Evolutionary conservation across 257 asterid genomes (phyloP).

Genomic region (Dorcoceras hygrometricum): DNA sequence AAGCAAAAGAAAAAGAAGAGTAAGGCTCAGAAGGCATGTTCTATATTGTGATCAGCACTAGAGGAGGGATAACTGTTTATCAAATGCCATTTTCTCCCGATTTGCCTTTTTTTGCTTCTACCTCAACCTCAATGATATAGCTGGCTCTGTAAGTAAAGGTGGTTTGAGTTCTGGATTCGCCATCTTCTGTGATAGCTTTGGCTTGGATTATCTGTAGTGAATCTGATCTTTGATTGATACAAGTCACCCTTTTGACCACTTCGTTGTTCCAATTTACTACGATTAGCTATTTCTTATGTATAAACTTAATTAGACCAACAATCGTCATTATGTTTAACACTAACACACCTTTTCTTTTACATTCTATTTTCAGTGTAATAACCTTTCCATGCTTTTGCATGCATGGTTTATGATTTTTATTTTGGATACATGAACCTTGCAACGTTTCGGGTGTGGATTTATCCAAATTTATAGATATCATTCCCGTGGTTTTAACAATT

Average conservation of each 20-base stretch:
- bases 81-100: slow-evolving; percentile 21
- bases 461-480: too few relatives aligned
- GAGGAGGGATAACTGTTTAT: slow-evolving; percentile 28
- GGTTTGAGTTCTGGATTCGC: slow-evolving; percentile 22
- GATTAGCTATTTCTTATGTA: slow-evolving; percentile 41
- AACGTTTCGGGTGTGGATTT: background rate
- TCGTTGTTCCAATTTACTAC: slow-evolving; percentile 46
- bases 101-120: slow-evolving; percentile 38
- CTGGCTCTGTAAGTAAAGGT: slow-evolving; percentile 36
- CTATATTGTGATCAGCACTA: slow-evolving; percentile 65
- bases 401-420: slow-evolving; percentile 17
- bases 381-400: background rate
- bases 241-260: slow-evolving; percentile 49
- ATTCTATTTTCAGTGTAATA: slow-evolving; percentile 21
- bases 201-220: slow-evolving; percentile 34
- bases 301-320: slow-evolving; percentile 41
- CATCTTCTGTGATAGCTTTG: slow-evolving; percentile 33
- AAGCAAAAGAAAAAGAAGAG: slow-evolving; percentile 61
- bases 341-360: slow-evolving; percentile 21
- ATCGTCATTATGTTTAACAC: slow-evolving; percentile 34
- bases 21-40: slow-evolving; percentile 54
- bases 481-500: slow-evolving; percentile 32
- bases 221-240: slow-evolving; percentile 30
- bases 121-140: slow-evolving; percentile 25
- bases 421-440: slow-evolving; percentile 11